Evolutionary conservation across 495 filamentous ascomycete genomes (phyloP), one percentile per base, ranked within the genome.

Genomic region (Trichoderma reesei): DNA sequence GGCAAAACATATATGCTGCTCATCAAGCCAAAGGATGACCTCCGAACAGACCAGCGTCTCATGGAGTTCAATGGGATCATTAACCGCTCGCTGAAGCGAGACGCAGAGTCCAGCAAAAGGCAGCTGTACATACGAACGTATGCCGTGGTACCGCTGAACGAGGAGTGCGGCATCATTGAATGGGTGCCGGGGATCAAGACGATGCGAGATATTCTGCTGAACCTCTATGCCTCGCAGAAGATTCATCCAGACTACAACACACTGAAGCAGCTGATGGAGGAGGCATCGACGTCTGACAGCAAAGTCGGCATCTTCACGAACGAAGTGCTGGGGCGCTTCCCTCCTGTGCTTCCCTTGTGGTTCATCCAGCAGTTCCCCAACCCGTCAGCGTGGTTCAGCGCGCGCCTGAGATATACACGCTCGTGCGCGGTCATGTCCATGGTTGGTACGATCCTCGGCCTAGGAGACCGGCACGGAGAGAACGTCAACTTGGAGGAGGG

Each of bases 11-110:
- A 99, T 70, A 88, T 88, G 36, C 84, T 97, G 16, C 82, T 99
- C 59, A 94, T 95, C 79, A 99, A 99, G 69, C 94, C 94, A 5
- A 98, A 98, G 73, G 94, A 98, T 71, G 95, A 99, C 73, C 82
- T 99, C 5, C 88, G 94, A 7, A 98, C 96, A 68, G 94, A 99
- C 67, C 92, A 96, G 69, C 89, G 94, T 59, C 85, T 98, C 26
- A 98, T 99, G 95, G 95, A 98, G 71, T 99, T 98, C 81, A 97
- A 96, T 72, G 86, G 88, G 64, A 92, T 97, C 87, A 96, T 99
- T 76, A 97, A 98, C 71, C 84, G 95, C 64, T 89, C 91, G 33
- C 75, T 99, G 38, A 95, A 96, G 70, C 85, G 88, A 66, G 93
- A 98, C 69, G 87, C 91, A 16, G 93, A 96, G 70, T 87, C 90